Evolutionary conservation across 306 rosid species (phyloP), one percentile per base, ranked within the genome.

Genomic region (Citrullus mucosospermus): DNA sequence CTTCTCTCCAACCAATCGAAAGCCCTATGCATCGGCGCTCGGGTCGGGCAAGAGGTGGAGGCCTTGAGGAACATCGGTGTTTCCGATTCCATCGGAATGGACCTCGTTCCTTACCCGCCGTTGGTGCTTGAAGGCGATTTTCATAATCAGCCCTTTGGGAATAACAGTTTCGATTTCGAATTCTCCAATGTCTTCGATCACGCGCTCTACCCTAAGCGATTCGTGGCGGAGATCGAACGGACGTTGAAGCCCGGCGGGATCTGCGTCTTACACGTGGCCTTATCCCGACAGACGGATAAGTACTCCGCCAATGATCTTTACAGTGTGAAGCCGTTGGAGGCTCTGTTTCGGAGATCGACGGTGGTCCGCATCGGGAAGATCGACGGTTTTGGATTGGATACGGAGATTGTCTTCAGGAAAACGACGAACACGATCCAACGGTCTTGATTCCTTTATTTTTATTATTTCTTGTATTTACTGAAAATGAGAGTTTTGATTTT

Each of bases 151-250:
- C 97, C 97, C 2, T 95, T 95, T 20, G 11, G 9, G 3, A 82
- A 86, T 32, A 82, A 84, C 14, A 92, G 84, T 2, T 92, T 91
- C 67, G 97, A 92, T 60, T 95, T 91, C 20, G 98, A 95, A 39
- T 95, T 95, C 89, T 92, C 97, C 10, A 95, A 95, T 85, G 98
- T 95, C 54, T 95, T 95, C 77, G 98, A 95, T 50, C 98, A 95
- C 84, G 97, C 98, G 78, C 92, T 92, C 6, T 92, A 88, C 50
- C 98, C 98, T 68, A 58, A 84, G 8, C 84, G 58, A 75, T 95
- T 95, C 80, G 93, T 89, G 11, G 80, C 79, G 12, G 98, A 95
- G 93, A 91, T 95, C 58, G 93, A 92, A 80, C 88, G 98, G 81
- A 95, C 98, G 73, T 59, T 95, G 87, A 95, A 81, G 85, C 83